phyloP scores from a whole-genome alignment of 106 monocot species.

The Vanilla planifolia region DNA sequence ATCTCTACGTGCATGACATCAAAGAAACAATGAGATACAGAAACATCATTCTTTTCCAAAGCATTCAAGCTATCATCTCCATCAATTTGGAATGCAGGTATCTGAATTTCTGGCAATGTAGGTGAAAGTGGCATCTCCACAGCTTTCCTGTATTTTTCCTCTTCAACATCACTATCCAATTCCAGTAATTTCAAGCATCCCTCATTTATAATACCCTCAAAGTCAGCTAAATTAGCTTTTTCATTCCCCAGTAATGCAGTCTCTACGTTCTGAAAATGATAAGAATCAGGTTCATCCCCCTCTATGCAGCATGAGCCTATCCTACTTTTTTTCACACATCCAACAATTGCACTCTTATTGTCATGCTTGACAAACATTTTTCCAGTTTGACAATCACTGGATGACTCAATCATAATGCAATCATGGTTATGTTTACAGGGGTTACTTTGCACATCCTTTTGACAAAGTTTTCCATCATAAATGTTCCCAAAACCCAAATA shows the following conservation, averaged over 20 bases:
- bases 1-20: constrained; percentile 29
- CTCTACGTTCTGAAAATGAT: neutral
- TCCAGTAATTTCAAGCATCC: constrained; percentile 55
- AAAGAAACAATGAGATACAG: neutral
- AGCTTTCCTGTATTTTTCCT: constrained; percentile 57
- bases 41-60: constrained; percentile 10
- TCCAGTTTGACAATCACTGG: constrained; percentile 6
- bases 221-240: constrained; percentile 15
- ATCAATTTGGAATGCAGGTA: constrained; percentile 8
- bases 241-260: constrained; percentile 7
- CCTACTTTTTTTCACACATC: neutral
- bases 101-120: constrained; percentile 48
- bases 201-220: constrained; percentile 34
- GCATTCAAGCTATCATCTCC: constrained; percentile 15
- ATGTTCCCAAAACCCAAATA: neutral
- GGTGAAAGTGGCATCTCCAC: constrained; percentile 72
- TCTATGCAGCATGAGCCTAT: neutral
- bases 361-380: constrained; percentile 1
- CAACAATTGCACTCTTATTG: constrained; percentile 7
- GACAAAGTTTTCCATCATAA: neutral
- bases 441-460: constrained; percentile 4
- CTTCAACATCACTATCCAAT: constrained; percentile 58
- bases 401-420: neutral
- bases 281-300: constrained; percentile 2
- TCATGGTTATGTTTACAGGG: constrained; percentile 1